Conservation (phyloP, 2,329 filamentous ascomycete genomes). For the Hymenotorrendiella dingleyae region DNA sequence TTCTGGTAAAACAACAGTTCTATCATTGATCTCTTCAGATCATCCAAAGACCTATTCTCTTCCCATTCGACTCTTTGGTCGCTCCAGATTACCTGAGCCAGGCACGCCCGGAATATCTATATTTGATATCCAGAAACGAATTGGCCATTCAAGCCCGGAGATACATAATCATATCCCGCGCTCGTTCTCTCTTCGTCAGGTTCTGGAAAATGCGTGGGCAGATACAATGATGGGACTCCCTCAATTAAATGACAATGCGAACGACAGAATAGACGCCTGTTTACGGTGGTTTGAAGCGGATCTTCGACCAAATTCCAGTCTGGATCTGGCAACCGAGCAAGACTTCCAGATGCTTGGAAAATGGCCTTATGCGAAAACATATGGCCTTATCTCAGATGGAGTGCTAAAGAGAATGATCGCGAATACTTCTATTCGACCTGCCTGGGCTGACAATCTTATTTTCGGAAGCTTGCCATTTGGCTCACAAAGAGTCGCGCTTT, state of each 20-base stretch:
- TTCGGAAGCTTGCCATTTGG: conserved; percentile 76
- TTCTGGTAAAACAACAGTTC: conserved; percentile 90
- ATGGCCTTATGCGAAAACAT: background rate
- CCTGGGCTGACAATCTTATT: conserved; percentile 63
- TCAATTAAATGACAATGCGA: conserved; percentile 51
- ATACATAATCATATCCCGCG: conserved; percentile 90
- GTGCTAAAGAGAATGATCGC: no score
- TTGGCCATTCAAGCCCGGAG: conserved; percentile 91
- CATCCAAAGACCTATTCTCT: conserved; percentile 91
- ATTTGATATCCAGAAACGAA: conserved; percentile 83
- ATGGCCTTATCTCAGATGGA: background rate
- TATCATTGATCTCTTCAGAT: conserved; percentile 89
- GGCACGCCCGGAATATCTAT: conserved; percentile 69
- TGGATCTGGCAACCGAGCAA: background rate
- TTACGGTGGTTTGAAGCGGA: conserved; percentile 75
- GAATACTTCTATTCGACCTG: no score
- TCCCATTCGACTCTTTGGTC: conserved; percentile 80
- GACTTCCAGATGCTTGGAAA: no score
- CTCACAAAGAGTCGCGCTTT: conserved; percentile 77
- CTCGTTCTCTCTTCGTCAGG: conserved; percentile 62
- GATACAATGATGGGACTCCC: conserved; percentile 76
- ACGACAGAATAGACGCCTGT: conserved; percentile 58
- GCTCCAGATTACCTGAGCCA: conserved; percentile 68
- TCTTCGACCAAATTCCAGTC: conserved; percentile 44
- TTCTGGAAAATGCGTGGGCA: conserved; percentile 82